These are phyloP conservation scores for Rhododendron ovatum DNA, from an alignment of 148 eudicot species.

Conservation along the genomic window DNA sequence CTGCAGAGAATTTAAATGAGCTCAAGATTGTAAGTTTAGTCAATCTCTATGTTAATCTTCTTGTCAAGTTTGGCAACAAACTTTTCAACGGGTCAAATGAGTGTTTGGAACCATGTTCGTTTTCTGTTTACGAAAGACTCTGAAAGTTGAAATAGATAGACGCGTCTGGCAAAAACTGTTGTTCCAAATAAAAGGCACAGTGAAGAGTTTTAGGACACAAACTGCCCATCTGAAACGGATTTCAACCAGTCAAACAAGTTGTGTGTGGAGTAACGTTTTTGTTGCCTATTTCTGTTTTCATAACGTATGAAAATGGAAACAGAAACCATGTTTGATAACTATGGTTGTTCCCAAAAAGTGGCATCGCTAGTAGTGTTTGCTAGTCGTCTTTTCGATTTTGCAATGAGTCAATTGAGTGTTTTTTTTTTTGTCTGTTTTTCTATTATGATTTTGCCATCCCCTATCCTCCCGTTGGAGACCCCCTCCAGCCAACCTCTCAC, in stretches of 20 bases:
- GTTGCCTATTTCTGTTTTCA: background rate
- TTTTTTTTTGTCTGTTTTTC: no score
- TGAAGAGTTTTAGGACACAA: background rate
- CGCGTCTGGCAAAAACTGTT: background rate
- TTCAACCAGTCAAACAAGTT: background rate
- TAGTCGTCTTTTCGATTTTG: background rate
- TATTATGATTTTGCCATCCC: background rate
- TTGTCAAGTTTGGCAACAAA: background rate
- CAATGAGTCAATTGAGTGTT: background rate
- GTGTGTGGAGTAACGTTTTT: background rate
- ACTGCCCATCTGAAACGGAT: background rate
- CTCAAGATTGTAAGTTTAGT: conserved; percentile 53
- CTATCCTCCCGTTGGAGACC: background rate
- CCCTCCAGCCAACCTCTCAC: no score
- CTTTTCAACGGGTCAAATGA: background rate
- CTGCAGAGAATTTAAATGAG: conserved; percentile 40
- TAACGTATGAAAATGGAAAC: no score
- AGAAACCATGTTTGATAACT: background rate
- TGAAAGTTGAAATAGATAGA: background rate
- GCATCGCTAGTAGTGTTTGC: background rate
- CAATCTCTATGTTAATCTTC: background rate
- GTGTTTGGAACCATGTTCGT: background rate
- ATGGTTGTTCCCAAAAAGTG: background rate
- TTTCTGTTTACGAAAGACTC: background rate
- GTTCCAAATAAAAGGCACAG: background rate